A percentile compares a stretch with the other conserved stretches of the same genome.
Evolutionary conservation across 2,329 filamentous ascomycete genomes (phyloP).

Genomic region (Beauveria sp.): DNA sequence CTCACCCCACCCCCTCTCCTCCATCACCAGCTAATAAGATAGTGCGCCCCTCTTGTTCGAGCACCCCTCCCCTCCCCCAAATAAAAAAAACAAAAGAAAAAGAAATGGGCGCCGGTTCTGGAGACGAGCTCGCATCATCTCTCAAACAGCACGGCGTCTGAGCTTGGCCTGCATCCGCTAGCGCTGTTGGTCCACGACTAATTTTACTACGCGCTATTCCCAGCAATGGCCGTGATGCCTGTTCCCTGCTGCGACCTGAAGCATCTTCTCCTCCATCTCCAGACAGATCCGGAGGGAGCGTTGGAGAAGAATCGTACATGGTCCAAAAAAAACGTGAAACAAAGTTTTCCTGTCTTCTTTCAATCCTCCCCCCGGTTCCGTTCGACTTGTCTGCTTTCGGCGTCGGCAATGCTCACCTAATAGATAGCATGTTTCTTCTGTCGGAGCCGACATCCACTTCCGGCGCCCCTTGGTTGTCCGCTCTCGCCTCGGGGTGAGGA

Average conservation of each 20-base stretch:
- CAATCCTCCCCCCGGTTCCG: background rate
- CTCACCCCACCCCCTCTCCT: no score
- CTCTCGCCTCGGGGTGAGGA: background rate
- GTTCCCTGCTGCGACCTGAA: background rate
- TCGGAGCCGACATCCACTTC: slow-evolving; percentile 7
- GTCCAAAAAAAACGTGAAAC: background rate
- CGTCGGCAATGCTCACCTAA: background rate
- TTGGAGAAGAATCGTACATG: background rate
- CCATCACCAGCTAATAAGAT: background rate
- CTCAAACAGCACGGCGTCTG: background rate
- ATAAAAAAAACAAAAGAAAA: background rate
- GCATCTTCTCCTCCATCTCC: background rate
- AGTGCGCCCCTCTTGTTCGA: background rate
- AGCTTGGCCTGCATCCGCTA: background rate
- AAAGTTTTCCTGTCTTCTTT: background rate
- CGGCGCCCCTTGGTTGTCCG: background rate
- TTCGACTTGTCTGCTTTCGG: background rate
- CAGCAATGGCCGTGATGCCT: background rate
- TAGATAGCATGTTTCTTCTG: background rate
- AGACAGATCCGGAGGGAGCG: background rate
- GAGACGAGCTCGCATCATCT: background rate
- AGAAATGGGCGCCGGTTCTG: background rate
- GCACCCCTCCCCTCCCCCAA: background rate
- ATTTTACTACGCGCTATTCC: slow-evolving; percentile 3
- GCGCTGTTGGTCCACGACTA: background rate